A percentile compares a stretch with the other conserved stretches of the same genome.
These are phyloP conservation scores for Lepiota venenata DNA, from an alignment of 768 basidiomycete genomes.

Conservation along the genomic window DNA sequence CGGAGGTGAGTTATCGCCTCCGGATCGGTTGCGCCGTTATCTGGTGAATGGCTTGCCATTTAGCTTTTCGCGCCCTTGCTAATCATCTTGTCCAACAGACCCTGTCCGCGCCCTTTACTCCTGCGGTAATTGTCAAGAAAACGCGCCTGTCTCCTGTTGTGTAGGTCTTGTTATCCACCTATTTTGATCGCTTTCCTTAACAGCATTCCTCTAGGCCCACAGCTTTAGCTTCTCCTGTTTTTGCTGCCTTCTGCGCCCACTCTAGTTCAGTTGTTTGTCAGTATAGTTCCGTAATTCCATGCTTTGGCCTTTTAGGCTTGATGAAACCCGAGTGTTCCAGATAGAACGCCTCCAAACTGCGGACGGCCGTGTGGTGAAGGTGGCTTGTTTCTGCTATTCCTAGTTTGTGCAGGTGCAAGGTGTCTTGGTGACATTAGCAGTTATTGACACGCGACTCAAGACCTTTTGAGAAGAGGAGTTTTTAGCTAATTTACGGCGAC, in stretches of 20 bases:
- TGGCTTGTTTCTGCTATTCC: no score
- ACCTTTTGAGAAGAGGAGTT: no score
- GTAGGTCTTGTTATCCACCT: conserved; percentile 18
- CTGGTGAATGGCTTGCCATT: conserved; percentile 9
- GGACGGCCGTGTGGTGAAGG: no score
- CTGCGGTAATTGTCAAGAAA: conserved; percentile 33
- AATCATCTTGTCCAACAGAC: not conserved
- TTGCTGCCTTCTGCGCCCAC: not conserved
- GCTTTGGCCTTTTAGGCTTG: not conserved
- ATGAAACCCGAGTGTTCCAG: not conserved
- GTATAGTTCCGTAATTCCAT: conserved; percentile 1
- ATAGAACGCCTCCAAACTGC: not conserved
- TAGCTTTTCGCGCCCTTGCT: not conserved
- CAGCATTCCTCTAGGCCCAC: not conserved
- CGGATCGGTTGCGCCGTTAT: conserved; percentile 14
- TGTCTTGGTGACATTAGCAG: no score
- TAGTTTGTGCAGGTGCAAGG: no score
- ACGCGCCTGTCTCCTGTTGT: conserved; percentile 34
- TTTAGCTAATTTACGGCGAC: no score
- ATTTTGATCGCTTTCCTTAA: not conserved
- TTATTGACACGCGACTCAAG: no score
- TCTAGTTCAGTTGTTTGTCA: not conserved
- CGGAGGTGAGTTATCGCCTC: conserved; percentile 14
- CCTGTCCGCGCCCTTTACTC: conserved; percentile 10
- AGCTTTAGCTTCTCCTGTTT: no score